A percentile compares a stretch with the other conserved stretches of the same genome.
Conservation (phyloP, 495 filamentous ascomycete genomes). For the Cudoniella acicularis region DNA sequence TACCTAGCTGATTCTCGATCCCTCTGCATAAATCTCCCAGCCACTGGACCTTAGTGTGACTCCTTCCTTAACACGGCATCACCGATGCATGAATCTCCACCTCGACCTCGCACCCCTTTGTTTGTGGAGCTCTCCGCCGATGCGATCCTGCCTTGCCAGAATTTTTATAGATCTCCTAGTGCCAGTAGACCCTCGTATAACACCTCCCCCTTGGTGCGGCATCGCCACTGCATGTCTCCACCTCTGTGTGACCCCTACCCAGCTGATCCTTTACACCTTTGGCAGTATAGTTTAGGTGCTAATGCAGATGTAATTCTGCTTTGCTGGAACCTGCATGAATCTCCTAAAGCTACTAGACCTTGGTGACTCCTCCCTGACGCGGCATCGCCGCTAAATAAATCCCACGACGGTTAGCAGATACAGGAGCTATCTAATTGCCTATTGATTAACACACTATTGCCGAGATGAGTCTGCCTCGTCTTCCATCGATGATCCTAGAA, state of each 20-base stretch:
- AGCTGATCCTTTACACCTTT: too few species aligned
- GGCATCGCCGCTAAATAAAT: conserved; percentile 1
- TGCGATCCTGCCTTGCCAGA: too few species aligned
- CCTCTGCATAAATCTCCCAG: too few species aligned
- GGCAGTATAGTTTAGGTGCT: not conserved
- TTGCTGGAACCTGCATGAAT: not conserved
- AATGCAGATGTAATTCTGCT: not conserved
- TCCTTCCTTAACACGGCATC: too few species aligned
- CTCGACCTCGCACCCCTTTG: not conserved
- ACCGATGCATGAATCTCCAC: not conserved
- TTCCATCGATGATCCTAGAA: not conserved
- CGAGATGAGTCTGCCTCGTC: not conserved
- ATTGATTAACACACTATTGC: not conserved
- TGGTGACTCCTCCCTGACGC: not conserved
- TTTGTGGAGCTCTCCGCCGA: too few species aligned
- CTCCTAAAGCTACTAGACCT: not conserved
- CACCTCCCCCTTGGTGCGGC: too few species aligned
- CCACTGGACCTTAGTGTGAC: too few species aligned
- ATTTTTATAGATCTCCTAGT: too few species aligned
- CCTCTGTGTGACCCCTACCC: too few species aligned
- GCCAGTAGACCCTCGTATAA: too few species aligned
- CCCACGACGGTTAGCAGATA: not conserved
- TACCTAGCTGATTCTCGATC: too few species aligned
- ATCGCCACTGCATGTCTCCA: too few species aligned
- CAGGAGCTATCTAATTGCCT: not conserved